phyloP scores from a whole-genome alignment of 2,329 filamentous ascomycete species.

The Aspergillus brasiliensis region DNA sequence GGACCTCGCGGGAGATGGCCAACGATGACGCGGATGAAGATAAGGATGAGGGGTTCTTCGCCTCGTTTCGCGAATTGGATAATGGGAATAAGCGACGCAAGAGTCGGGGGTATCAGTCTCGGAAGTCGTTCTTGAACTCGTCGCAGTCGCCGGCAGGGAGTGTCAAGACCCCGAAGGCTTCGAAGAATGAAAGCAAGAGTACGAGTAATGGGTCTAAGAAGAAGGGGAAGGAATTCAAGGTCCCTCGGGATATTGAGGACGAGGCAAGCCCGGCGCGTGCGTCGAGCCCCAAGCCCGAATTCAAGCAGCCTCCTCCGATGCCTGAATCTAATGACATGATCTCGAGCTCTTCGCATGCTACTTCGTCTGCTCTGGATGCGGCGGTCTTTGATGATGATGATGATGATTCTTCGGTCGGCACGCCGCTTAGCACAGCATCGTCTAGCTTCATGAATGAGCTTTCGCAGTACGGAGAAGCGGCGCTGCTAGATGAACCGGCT shows the following conservation, averaged over 20 bases:
- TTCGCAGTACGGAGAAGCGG: conserved; percentile 11
- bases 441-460: conserved; percentile 24
- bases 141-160: conserved; percentile 15
- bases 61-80: conserved; percentile 12
- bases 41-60: conserved; percentile 13
- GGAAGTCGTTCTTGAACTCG: conserved; percentile 14
- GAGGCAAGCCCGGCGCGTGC: conserved; percentile 6
- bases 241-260: conserved; percentile 28
- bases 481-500: conserved; percentile 23
- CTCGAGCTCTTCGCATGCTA: conserved; percentile 32
- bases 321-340: conserved; percentile 20
- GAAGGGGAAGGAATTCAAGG: conserved; percentile 23
- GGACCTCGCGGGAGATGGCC: conserved; percentile 13
- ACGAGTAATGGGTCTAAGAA: conserved; percentile 3
- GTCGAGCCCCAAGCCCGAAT: conserved; percentile 16
- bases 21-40: neutral
- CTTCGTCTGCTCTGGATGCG: conserved; percentile 24
- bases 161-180: conserved; percentile 7
- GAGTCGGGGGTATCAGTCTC: conserved; percentile 20
- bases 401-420: conserved; percentile 33
- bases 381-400: conserved; percentile 30
- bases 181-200: conserved; percentile 11
- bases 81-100: conserved; percentile 16
- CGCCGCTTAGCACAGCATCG: conserved; percentile 33
- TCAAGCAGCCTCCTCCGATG: conserved; percentile 30